Conservation (phyloP, 176 grass and related monocot species). For the Ananas comosus region DNA sequence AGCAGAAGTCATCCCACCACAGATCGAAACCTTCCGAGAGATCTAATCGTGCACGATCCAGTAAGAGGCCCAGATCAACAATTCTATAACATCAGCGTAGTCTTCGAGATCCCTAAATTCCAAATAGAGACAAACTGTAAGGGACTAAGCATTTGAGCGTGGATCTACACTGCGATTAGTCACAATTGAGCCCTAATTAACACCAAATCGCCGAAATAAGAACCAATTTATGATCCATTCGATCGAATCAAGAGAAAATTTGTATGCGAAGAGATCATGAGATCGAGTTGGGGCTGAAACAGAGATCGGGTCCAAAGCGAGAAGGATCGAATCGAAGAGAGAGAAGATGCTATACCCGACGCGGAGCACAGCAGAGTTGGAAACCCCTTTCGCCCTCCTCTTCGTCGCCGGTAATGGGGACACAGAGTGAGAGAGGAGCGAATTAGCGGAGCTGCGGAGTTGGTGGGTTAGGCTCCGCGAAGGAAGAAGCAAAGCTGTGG, state of each 20-base stretch:
- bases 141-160: not conserved
- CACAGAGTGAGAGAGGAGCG: not conserved
- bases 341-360: not conserved
- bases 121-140: not conserved
- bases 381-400: not conserved
- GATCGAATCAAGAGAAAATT: not conserved
- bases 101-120: not conserved
- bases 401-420: not conserved
- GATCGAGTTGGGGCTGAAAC: not conserved
- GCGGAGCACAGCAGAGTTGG: not conserved
- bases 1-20: constrained; percentile 61
- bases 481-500: not conserved
- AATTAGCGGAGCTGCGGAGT: not conserved
- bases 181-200: not conserved
- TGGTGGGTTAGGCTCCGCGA: not conserved
- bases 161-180: not conserved
- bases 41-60: too few species aligned
- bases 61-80: too few species aligned
- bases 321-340: not conserved
- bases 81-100: not conserved
- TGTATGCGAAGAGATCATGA: not conserved
- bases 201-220: not conserved
- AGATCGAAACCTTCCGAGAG: not conserved
- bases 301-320: not conserved
- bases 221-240: not conserved